A percentile compares a stretch with the other conserved stretches of the same genome.
Evolutionary conservation across 2,329 filamentous ascomycete species (phyloP).

Genomic region (Cylindrodendrum hubeiense): DNA sequence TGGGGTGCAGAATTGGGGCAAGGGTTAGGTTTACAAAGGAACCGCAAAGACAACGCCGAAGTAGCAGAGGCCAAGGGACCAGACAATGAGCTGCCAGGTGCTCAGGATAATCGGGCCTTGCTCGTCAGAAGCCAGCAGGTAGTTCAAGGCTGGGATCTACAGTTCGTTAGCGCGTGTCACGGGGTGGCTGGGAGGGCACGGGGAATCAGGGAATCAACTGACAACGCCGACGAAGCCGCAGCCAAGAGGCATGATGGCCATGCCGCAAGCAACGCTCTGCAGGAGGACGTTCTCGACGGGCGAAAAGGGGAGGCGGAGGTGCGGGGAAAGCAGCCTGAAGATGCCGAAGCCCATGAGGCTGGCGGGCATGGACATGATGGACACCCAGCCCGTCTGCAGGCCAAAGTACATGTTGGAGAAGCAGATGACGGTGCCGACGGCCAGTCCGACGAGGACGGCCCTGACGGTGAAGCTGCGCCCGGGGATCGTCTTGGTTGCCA

Average conservation of each 20-base stretch:
- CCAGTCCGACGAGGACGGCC: slow-evolving; percentile 81
- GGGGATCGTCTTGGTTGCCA: slow-evolving; percentile 45
- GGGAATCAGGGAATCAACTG: slow-evolving; percentile 42
- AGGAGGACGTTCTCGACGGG: slow-evolving; percentile 97
- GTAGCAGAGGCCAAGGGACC: slow-evolving; percentile 93
- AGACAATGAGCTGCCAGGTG: slow-evolving; percentile 84
- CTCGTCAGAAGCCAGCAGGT: slow-evolving; percentile 82
- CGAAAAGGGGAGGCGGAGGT: slow-evolving; percentile 85
- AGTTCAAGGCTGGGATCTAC: slow-evolving; percentile 88
- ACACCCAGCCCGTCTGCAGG: slow-evolving; percentile 81
- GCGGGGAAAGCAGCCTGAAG: slow-evolving; percentile 82
- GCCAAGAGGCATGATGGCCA: slow-evolving; percentile 96
- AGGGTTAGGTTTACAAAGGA: slow-evolving; percentile 69
- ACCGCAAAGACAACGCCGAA: slow-evolving; percentile 98
- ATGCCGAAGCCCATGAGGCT: slow-evolving; percentile 95
- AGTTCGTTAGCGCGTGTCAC: background rate
- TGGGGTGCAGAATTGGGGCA: background rate
- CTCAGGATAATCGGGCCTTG: slow-evolving; percentile 80
- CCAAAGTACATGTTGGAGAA: slow-evolving; percentile 99
- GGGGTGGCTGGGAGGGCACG: background rate
- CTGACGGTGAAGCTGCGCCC: slow-evolving; percentile 86
- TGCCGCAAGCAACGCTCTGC: slow-evolving; percentile 93
- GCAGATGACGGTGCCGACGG: slow-evolving; percentile 90
- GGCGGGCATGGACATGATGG: slow-evolving; percentile 96
- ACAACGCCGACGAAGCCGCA: slow-evolving; percentile 94